A percentile compares a stretch with the other conserved stretches of the same genome.
phyloP scores from a whole-genome alignment of 108 stramenopile species.

The Epithemia pelagica region DNA sequence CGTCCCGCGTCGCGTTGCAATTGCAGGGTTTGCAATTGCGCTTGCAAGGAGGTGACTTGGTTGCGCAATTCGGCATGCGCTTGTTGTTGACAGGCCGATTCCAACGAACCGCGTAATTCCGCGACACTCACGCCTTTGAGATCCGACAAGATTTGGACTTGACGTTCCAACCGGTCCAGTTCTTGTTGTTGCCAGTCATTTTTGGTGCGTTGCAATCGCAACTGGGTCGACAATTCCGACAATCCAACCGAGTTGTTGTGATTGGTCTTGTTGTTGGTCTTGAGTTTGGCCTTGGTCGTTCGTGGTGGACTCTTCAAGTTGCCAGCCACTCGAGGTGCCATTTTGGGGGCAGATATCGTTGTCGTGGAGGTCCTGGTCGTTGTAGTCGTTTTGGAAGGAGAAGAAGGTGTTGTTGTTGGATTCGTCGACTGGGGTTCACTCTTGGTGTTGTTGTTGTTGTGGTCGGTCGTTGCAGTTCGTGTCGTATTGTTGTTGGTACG shows the following conservation, averaged over 20 bases:
- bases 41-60: conserved; percentile 39
- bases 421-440: no score
- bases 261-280: conserved; percentile 2
- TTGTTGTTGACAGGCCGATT: conserved; percentile 55
- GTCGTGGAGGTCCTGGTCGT: neutral
- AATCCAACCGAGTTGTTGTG: conserved; percentile 27
- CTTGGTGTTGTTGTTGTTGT: no score
- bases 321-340: neutral
- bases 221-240: conserved; percentile 65
- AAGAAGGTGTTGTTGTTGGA: no score
- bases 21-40: conserved; percentile 36
- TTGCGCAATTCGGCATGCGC: conserved; percentile 62
- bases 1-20: neutral
- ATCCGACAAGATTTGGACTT: conserved; percentile 59
- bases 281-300: neutral
- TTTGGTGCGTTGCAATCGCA: conserved; percentile 58
- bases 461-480: no score
- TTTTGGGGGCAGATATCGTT: neutral
- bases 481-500: no score
- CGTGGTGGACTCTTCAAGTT: neutral
- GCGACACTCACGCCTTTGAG: conserved; percentile 53
- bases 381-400: neutral
- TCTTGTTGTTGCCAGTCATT: conserved; percentile 50
- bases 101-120: conserved; percentile 49
- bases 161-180: conserved; percentile 67